These are phyloP conservation scores for Ascochyta rabiei DNA, from an alignment of 2,329 filamentous ascomycete genomes.

Conservation along the genomic window DNA sequence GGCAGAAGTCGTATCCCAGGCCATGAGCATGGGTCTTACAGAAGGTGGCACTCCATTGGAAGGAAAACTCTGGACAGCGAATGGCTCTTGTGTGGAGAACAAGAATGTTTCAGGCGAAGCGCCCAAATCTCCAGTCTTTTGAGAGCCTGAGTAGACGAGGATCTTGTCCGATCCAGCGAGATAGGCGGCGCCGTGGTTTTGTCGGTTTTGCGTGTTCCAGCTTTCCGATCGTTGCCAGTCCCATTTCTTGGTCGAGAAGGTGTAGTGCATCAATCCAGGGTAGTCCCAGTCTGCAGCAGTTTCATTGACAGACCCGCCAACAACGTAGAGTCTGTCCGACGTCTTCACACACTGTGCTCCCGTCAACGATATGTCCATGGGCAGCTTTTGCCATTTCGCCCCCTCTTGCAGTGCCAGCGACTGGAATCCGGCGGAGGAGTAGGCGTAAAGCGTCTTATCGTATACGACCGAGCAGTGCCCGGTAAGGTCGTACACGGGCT, in stretches of 20 bases:
- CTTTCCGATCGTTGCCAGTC: slow-evolving; percentile 58
- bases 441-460: slow-evolving; percentile 84
- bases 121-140: slow-evolving; percentile 60
- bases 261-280: slow-evolving; percentile 74
- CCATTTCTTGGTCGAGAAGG: slow-evolving; percentile 64
- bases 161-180: slow-evolving; percentile 73
- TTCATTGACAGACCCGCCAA: slow-evolving; percentile 67
- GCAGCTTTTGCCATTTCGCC: slow-evolving; percentile 72
- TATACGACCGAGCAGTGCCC: slow-evolving; percentile 82
- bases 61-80: slow-evolving; percentile 62
- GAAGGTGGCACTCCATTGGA: slow-evolving; percentile 62
- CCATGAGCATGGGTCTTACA: slow-evolving; percentile 72
- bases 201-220: slow-evolving; percentile 68
- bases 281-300: slow-evolving; percentile 59
- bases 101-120: slow-evolving; percentile 77
- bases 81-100: slow-evolving; percentile 70
- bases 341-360: slow-evolving; percentile 80
- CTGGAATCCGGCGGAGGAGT: slow-evolving; percentile 76
- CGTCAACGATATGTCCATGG: slow-evolving; percentile 71
- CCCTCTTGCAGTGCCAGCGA: slow-evolving; percentile 72
- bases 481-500: slow-evolving; percentile 71
- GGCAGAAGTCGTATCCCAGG: slow-evolving; percentile 73
- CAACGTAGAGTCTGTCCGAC: slow-evolving; percentile 74
- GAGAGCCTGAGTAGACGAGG: slow-evolving; percentile 79
- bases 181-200: slow-evolving; percentile 77